Evolutionary conservation across 768 basidiomycete genomes (phyloP).

Genomic region (Brasilioporus rufonigricans): DNA sequence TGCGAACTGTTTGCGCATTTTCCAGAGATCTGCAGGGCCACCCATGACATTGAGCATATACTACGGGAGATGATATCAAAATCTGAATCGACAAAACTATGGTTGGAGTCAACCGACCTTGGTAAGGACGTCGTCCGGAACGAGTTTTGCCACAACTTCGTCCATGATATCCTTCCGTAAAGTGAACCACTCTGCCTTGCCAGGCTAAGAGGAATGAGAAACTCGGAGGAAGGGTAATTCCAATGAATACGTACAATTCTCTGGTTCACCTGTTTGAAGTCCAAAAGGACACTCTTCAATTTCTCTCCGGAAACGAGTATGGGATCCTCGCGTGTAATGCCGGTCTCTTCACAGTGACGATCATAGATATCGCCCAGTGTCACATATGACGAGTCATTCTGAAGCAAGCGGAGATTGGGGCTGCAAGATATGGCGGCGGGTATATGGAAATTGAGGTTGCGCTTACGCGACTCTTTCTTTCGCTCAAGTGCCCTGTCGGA

Average conservation of each 20-base stretch:
- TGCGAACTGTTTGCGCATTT: constrained; percentile 96
- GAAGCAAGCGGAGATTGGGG: constrained; percentile 79
- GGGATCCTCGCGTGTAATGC: constrained; percentile 84
- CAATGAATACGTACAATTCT: constrained; percentile 33
- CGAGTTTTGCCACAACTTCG: constrained; percentile 82
- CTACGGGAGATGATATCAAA: constrained; percentile 39
- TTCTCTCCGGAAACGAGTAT: constrained; percentile 85
- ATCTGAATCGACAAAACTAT: neutral
- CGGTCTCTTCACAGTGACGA: constrained; percentile 71
- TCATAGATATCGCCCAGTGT: constrained; percentile 94
- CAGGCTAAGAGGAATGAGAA: constrained; percentile 39
- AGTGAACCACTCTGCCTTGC: constrained; percentile 62
- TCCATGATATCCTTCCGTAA: constrained; percentile 85
- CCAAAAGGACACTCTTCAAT: constrained; percentile 63
- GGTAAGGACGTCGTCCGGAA: constrained; percentile 84
- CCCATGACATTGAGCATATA: constrained; percentile 90
- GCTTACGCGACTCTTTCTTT: constrained; percentile 90
- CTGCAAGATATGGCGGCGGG: constrained; percentile 85
- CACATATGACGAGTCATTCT: constrained; percentile 89
- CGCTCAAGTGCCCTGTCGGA: constrained; percentile 69
- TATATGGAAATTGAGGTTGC: constrained; percentile 88
- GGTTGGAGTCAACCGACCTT: constrained; percentile 48
- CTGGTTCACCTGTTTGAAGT: constrained; percentile 49
- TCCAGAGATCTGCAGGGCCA: constrained; percentile 84
- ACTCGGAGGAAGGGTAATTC: neutral